Conservation (phyloP, 2,329 filamentous ascomycete species). For the Pseudopithomyces chartarum region DNA sequence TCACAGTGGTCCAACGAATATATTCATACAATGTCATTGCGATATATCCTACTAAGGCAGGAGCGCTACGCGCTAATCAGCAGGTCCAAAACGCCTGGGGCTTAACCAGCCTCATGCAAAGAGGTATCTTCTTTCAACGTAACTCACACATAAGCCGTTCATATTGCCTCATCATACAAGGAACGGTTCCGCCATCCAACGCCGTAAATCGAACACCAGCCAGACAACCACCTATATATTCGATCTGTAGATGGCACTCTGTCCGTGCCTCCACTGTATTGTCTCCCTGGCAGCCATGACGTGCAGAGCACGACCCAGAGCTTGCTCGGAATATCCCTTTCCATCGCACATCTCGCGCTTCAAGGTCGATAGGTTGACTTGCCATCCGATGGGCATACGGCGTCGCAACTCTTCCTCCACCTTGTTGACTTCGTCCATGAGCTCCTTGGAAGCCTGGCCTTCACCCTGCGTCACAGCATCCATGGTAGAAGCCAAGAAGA, state of each 20-base stretch:
- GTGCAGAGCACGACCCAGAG: conserved; percentile 81
- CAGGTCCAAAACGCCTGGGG: background rate
- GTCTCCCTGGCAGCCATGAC: conserved; percentile 87
- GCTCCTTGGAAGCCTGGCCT: conserved; percentile 76
- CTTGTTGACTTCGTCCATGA: conserved; percentile 86
- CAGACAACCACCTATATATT: conserved; percentile 57
- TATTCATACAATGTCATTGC: background rate
- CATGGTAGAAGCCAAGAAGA: conserved; percentile 97
- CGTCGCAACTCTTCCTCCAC: conserved; percentile 88
- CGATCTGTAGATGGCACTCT: conserved; percentile 74
- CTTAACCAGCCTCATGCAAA: background rate
- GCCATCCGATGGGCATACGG: conserved; percentile 92
- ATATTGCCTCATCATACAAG: background rate
- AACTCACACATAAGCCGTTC: background rate
- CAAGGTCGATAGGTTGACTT: conserved; percentile 84
- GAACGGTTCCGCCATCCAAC: background rate
- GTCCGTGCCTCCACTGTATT: conserved; percentile 78
- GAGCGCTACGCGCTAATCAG: conserved; percentile 1
- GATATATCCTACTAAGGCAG: background rate
- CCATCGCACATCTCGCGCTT: conserved; percentile 90
- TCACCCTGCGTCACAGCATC: conserved; percentile 92
- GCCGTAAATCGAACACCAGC: background rate
- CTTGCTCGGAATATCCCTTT: conserved; percentile 86
- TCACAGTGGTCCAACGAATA: background rate
- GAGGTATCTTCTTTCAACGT: background rate